Evolutionary conservation across 2,329 filamentous ascomycete species (phyloP).

Genomic region (Alternaria sp.): DNA sequence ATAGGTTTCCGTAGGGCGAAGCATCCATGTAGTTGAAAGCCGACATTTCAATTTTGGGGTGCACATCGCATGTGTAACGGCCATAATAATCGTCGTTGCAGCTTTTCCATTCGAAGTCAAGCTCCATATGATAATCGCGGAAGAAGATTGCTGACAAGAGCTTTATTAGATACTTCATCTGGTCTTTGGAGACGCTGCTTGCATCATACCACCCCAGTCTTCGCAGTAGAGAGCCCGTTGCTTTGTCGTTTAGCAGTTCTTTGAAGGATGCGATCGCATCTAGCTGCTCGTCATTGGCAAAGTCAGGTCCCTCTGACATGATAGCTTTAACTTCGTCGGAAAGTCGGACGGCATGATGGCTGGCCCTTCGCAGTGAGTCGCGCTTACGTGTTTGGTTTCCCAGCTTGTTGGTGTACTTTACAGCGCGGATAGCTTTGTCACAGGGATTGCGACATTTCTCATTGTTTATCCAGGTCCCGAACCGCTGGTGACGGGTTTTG

Average conservation of each 20-base stretch:
- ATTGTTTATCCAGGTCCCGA: neutral
- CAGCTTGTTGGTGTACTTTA: neutral
- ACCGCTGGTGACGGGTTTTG: neutral
- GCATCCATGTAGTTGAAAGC: neutral
- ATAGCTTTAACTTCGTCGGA: neutral
- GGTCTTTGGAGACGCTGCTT: neutral
- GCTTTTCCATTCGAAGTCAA: neutral
- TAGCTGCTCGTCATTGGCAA: neutral
- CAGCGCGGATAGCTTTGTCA: neutral
- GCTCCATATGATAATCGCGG: neutral
- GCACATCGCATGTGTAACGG: neutral
- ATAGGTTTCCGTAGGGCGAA: neutral
- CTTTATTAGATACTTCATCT: neutral
- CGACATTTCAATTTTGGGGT: neutral
- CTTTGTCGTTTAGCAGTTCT: neutral
- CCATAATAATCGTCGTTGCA: neutral
- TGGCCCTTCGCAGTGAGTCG: neutral
- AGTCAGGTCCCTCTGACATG: neutral
- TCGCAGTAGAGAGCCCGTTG: neutral
- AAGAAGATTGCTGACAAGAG: neutral
- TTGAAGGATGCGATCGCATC: neutral
- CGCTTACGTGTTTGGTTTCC: neutral
- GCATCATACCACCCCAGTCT: neutral
- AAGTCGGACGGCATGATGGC: neutral
- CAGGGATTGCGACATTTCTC: neutral